Evolutionary conservation across 495 filamentous ascomycete genomes (phyloP), one percentile per base, ranked within the genome.

Genomic region (Aspergillus asperescens): DNA sequence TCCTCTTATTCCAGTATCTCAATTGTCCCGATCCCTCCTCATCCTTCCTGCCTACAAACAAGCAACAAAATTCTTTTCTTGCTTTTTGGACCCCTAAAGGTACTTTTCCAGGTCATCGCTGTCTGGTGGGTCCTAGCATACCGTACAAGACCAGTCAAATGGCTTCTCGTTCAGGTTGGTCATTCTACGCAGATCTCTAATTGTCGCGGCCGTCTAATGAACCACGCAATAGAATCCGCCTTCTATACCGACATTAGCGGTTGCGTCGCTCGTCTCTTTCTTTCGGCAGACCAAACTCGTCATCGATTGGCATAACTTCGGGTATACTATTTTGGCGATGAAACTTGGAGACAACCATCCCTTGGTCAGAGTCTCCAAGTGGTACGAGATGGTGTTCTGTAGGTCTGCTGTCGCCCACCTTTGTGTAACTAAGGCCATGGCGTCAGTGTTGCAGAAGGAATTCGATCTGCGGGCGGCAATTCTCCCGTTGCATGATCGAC

Each of bases 231-330:
- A 98, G 76, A 99, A 97, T 69, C 93, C 93, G 5, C 93, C 93
- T 4, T 90, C 91, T 1, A 96, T 99, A 57, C 93, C 93, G 4
- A 93, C 89, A 1, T 77, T 99, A 4, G 77, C 82, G 22, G 72
- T 97, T 41, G 83, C 90, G 3, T 73, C 81, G 10, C 48, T 90
- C 8, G 72, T 87, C 43, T 90, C 87, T 62, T 82, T 81, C 61
- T 71, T 95, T 47, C 87, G 94, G 34, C 83, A 88, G 52, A 92
- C 87, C 20, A 78, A 77, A 50, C 80, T 96, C 2, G 77, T 96
- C 29, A 89, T 97, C 50, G 93, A 99, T 70, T 99, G 93, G 93
- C 93, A 99, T 73, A 99, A 99, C 67, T 96, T 96, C 68, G 92
- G 93, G 55, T 96, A 89, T 77, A 91, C 87, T n/a, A 92, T 97